Evolutionary conservation across 345 rosid species (phyloP).

Genomic region (Viola odorata): DNA sequence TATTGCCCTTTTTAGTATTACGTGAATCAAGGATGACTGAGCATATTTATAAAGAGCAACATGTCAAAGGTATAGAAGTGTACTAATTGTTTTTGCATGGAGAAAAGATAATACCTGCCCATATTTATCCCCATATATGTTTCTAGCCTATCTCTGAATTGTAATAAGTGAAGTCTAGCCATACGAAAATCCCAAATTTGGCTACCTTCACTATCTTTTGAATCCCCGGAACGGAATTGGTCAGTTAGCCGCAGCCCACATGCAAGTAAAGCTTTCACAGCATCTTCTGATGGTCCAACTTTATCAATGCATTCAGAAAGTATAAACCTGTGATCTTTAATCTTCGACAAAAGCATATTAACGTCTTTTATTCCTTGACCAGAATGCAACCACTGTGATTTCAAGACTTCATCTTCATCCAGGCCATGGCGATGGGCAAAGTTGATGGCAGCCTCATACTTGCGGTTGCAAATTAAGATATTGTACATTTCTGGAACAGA

Average conservation of each 20-base stretch:
- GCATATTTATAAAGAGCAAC: too few relatives aligned
- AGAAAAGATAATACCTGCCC: conserved; percentile 70
- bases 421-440: conserved; percentile 73
- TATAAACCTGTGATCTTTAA: conserved; percentile 65
- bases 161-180: conserved; percentile 79
- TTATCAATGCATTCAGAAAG: conserved; percentile 74
- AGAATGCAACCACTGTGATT: conserved; percentile 81
- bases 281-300: conserved; percentile 79
- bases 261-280: conserved; percentile 63
- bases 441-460: conserved; percentile 67
- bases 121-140: conserved; percentile 91
- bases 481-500: conserved; percentile 77
- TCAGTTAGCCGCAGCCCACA: conserved; percentile 59
- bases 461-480: conserved; percentile 49
- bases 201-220: conserved; percentile 44
- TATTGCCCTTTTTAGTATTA: too few relatives aligned
- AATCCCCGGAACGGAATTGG: conserved; percentile 43
- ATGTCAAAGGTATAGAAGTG: too few relatives aligned
- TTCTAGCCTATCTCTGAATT: conserved; percentile 80
- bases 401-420: conserved; percentile 74
- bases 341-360: conserved; percentile 46
- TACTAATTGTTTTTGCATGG: too few relatives aligned
- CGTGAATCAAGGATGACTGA: too few relatives aligned
- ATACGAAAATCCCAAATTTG: conserved; percentile 64
- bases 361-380: conserved; percentile 52